Base-by-base conservation (phyloP, 2,329 filamentous ascomycete genomes). In the Aspergillus niger region DNA sequence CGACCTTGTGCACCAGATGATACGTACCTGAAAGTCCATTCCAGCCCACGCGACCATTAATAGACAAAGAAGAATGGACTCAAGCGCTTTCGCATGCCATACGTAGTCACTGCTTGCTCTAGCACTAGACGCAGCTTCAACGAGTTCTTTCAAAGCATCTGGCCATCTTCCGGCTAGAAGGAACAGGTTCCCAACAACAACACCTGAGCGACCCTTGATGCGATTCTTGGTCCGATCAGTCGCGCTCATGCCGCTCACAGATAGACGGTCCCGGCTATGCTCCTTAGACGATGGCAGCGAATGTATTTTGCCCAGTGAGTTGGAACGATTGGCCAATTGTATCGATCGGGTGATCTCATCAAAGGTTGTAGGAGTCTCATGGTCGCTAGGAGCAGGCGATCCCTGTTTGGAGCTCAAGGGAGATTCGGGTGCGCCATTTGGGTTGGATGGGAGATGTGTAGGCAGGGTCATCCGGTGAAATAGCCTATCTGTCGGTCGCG, bases 1-100 rank as follows among this genome's bases (percentile, higher is more conserved):
- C 26, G 17, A 47, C 28, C 28, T 15, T 26, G 36, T 51, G 41
- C 30, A 24, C 30, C 13, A 13, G 30, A 50, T n/a, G 30, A 52
- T n/a, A 59, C 66, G 55, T 66, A 77, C 76, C 69, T 78, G 75
- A 56, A 98, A 98, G 70, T 95, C 90, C 69, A 94, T 82, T 3
- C 89, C 90, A 38, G 89, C 86, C 91, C 92, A 97, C 30, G 88
- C 90, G 63, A 96, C 86, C 69, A 98, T 85, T 43, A 98, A 72
- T 66, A 98, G 83, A 70, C 90, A 92, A 26, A 96, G 83, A 50
- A 95, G 80, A 62, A 96, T 91, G 28, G 93, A 87, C 73, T 99
- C 96, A 20, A 99, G 82, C 1, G 92, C 93, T 77, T 98, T 98
- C 17, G 91, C 95, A 77, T 97, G 92, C 94, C 95, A 99, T n/a